Conservation (phyloP, 1,284 basidiomycete species). For the Papiliotrema flavescens region DNA sequence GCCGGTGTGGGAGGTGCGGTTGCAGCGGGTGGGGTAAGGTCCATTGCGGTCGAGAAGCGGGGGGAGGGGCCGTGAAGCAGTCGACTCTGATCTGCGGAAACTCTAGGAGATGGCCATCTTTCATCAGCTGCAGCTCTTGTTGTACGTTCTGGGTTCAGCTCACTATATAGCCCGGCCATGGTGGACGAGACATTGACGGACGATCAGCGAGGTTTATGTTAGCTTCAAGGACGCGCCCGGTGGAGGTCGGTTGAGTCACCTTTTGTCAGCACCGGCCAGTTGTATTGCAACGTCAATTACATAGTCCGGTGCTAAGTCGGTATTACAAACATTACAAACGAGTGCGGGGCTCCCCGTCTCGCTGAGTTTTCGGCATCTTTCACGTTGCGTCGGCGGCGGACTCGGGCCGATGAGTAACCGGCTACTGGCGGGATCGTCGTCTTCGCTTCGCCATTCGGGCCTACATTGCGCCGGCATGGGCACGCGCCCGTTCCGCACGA, state of each 20-base stretch:
- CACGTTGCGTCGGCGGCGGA: no score
- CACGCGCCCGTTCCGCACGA: no score
- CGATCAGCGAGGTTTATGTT: no score
- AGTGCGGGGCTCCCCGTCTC: no score
- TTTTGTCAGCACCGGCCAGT: no score
- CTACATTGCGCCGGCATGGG: neutral
- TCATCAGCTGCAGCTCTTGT: neutral
- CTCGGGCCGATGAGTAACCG: no score
- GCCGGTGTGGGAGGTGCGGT: slow-evolving; percentile 4
- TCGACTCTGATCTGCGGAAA: slow-evolving; percentile 73
- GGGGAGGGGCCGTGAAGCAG: slow-evolving; percentile 57
- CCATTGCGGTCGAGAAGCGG: slow-evolving; percentile 10
- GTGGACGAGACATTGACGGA: slow-evolving; percentile 6
- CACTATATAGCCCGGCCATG: slow-evolving; percentile 41
- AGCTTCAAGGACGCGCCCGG: no score
- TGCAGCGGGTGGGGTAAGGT: slow-evolving; percentile 11
- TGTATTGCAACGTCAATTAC: no score
- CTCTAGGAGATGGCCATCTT: slow-evolving; percentile 47
- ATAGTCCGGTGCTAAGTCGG: no score
- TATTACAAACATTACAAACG: no score
- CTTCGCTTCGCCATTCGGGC: slow-evolving; percentile 9
- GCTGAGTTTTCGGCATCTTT: no score
- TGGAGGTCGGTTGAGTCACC: no score
- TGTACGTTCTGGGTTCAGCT: slow-evolving; percentile 3
- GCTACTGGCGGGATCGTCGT: neutral